A percentile compares a stretch with the other conserved stretches of the same genome.
Evolutionary conservation across 352 stramenopile species (phyloP).

Genomic region (Globisporangium cylindrosporum): DNA sequence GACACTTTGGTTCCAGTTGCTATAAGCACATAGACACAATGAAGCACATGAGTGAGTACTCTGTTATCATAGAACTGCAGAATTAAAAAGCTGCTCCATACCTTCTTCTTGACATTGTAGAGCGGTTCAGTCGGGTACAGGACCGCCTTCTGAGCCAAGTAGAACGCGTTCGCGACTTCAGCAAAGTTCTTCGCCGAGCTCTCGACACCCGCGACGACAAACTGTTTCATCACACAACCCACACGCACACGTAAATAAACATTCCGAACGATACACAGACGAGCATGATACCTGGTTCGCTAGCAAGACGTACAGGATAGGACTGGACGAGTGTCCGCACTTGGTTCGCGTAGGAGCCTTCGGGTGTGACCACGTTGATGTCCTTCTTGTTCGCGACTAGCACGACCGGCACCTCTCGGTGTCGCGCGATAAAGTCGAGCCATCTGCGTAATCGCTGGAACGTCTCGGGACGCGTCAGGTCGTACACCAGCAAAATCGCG

Average conservation of each 20-base stretch:
- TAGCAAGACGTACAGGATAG: conserved; percentile 46
- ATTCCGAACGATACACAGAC: not conserved
- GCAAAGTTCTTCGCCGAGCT: conserved; percentile 89
- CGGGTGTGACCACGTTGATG: conserved; percentile 65
- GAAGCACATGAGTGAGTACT: not conserved
- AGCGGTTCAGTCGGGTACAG: conserved; percentile 86
- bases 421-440: conserved; percentile 85
- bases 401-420: conserved; percentile 86
- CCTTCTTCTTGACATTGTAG: conserved; percentile 83
- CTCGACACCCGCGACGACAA: conserved; percentile 78
- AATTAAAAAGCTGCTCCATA: no score
- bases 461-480: conserved; percentile 79
- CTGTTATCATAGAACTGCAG: not conserved
- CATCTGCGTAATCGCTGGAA: conserved; percentile 81
- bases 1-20: conserved; percentile 77
- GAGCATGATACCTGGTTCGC: not conserved
- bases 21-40: conserved; percentile 15
- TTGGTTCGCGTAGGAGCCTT: conserved; percentile 65
- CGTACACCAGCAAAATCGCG: conserved; percentile 85
- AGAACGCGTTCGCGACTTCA: conserved; percentile 86
- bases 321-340: conserved; percentile 66
- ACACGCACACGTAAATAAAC: conserved; percentile 4
- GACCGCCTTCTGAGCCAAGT: conserved; percentile 87
- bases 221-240: conserved; percentile 26
- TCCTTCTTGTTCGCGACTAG: conserved; percentile 89